Conservation (phyloP, 768 basidiomycete species). For the Rhizopogon vulgaris region DNA sequence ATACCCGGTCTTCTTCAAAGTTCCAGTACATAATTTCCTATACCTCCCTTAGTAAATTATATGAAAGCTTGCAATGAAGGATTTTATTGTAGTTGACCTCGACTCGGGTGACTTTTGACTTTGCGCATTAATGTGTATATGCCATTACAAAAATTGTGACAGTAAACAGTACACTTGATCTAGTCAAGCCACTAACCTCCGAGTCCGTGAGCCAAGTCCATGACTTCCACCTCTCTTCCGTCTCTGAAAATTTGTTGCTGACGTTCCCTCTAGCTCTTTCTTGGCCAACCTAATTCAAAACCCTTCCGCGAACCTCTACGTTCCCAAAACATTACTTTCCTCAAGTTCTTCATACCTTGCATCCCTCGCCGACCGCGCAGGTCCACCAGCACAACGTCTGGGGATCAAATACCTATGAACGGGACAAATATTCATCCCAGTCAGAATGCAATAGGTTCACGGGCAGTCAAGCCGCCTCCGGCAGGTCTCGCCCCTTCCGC, state of each 20-base stretch:
- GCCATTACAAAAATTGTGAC: neutral
- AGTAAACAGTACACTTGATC: neutral
- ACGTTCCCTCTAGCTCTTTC: neutral
- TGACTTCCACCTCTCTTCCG: neutral
- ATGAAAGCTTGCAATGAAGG: too few relatives aligned
- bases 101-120: too few relatives aligned
- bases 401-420: constrained; percentile 38
- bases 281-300: constrained; percentile 1
- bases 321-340: constrained; percentile 17
- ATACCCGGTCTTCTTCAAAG: too few relatives aligned
- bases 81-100: too few relatives aligned
- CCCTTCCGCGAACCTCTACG: constrained; percentile 5
- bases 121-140: too few relatives aligned
- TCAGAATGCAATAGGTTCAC: constrained; percentile 32
- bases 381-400: constrained; percentile 14
- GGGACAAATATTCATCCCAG: constrained; percentile 26
- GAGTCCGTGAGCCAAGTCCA: neutral
- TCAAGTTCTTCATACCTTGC: constrained; percentile 20
- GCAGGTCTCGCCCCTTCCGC: constrained; percentile 55
- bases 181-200: neutral
- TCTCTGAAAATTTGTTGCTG: neutral
- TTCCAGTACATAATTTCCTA: too few relatives aligned
- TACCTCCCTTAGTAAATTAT: too few relatives aligned
- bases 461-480: constrained; percentile 45
- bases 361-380: constrained; percentile 21